phyloP scores from a whole-genome alignment of 495 filamentous ascomycete genomes.

The Penicillium subrubescens region DNA sequence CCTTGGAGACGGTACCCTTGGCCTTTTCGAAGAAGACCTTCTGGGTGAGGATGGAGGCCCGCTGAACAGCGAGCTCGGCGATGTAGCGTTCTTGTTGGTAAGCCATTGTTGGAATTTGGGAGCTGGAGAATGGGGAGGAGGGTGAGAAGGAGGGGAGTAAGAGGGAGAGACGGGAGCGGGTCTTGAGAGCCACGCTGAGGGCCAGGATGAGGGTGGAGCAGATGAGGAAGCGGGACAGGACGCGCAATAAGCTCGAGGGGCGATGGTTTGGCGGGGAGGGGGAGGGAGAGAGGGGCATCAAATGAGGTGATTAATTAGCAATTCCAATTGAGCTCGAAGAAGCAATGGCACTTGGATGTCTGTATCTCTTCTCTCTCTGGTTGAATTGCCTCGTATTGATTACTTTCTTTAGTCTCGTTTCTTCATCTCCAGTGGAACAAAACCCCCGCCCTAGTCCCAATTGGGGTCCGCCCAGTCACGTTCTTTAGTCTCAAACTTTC shows the following conservation, averaged over 20 bases:
- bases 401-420: slow-evolving; percentile 6
- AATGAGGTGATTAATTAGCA: slow-evolving; percentile 3
- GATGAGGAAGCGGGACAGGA: slow-evolving; percentile 40
- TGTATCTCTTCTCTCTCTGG: background rate
- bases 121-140: slow-evolving; percentile 23
- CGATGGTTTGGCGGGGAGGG: slow-evolving; percentile 1
- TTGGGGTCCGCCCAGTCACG: slow-evolving; percentile 16
- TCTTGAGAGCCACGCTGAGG: slow-evolving; percentile 46
- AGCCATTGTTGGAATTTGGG: slow-evolving; percentile 43
- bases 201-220: slow-evolving; percentile 55
- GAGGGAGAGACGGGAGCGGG: slow-evolving; percentile 46
- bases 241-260: slow-evolving; percentile 29
- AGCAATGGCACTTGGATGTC: background rate
- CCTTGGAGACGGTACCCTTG: slow-evolving; percentile 92
- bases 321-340: background rate
- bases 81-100: slow-evolving; percentile 83
- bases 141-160: slow-evolving; percentile 37
- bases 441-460: slow-evolving; percentile 39
- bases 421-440: background rate
- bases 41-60: slow-evolving; percentile 86
- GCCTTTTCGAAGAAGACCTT: slow-evolving; percentile 88
- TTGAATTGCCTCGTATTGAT: slow-evolving; percentile 9
- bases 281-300: slow-evolving; percentile 11
- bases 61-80: slow-evolving; percentile 89
- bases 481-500: slow-evolving; percentile 1